Conservation (phyloP, 2,329 filamentous ascomycete species). For the Emmonsiellopsis sp. region DNA sequence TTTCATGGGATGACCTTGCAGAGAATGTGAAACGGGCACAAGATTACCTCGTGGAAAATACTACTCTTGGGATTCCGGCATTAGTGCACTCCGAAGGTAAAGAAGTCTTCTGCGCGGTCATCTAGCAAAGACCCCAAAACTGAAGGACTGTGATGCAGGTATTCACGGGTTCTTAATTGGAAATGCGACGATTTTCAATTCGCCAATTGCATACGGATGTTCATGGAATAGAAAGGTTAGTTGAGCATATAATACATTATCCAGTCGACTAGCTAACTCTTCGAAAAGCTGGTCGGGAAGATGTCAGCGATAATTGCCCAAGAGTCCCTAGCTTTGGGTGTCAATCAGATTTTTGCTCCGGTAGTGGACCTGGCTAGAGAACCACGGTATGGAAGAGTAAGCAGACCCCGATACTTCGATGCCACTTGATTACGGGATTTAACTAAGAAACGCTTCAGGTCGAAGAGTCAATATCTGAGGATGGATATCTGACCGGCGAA, state of each 20-base stretch:
- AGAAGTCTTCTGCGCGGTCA: background rate
- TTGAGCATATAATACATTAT: background rate
- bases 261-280: background rate
- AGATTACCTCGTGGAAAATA: slow-evolving; percentile 59
- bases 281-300: slow-evolving; percentile 45
- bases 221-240: slow-evolving; percentile 54
- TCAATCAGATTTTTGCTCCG: slow-evolving; percentile 66
- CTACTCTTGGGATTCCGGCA: slow-evolving; percentile 61
- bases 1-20: slow-evolving; percentile 54
- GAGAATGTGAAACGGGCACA: slow-evolving; percentile 57
- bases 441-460: slow-evolving; percentile 24
- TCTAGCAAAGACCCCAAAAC: background rate
- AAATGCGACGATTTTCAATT: slow-evolving; percentile 73
- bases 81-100: slow-evolving; percentile 61
- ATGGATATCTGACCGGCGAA: slow-evolving; percentile 59
- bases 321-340: slow-evolving; percentile 58
- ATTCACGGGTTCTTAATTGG: slow-evolving; percentile 64
- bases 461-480: slow-evolving; percentile 65
- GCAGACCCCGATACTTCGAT: background rate
- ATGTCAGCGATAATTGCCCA: slow-evolving; percentile 59
- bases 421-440: background rate
- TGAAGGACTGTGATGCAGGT: background rate
- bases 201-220: slow-evolving; percentile 62
- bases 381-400: slow-evolving; percentile 56
- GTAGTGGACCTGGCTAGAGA: slow-evolving; percentile 63